Evolutionary conservation across 1,139 yeast genomes (phyloP).

Genomic region (Pichia sp.): DNA sequence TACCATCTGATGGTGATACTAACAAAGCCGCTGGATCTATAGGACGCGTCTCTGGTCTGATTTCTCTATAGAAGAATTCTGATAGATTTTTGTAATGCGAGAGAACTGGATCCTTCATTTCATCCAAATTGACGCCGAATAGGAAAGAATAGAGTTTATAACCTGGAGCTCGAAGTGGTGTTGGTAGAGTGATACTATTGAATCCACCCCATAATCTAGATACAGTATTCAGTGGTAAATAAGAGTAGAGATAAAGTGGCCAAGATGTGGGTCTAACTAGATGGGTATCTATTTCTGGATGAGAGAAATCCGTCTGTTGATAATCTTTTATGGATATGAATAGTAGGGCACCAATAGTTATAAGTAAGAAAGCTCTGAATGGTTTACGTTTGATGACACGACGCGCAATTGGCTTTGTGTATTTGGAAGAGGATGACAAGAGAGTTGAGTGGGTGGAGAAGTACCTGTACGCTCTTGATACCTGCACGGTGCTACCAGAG

Average conservation of each 20-base stretch:
- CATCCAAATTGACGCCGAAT: constrained; percentile 87
- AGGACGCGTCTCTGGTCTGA: constrained; percentile 77
- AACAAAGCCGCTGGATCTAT: constrained; percentile 54
- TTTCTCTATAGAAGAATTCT: constrained; percentile 83
- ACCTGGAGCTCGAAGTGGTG: constrained; percentile 83
- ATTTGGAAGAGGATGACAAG: not conserved
- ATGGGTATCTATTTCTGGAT: constrained; percentile 30
- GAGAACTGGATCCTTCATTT: constrained; percentile 79
- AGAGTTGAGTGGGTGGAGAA: not conserved
- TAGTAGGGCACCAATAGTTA: constrained; percentile 16
- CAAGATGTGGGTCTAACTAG: constrained; percentile 64
- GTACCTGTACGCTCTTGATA: not conserved
- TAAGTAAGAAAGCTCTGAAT: constrained; percentile 8
- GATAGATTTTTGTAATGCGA: constrained; percentile 69
- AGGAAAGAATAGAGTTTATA: constrained; percentile 67
- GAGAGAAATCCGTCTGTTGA: constrained; percentile 10
- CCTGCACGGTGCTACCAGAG: not conserved
- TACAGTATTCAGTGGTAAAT: constrained; percentile 84
- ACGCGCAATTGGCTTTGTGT: not conserved
- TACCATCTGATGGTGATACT: constrained; percentile 94
- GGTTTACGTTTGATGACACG: constrained; percentile 6
- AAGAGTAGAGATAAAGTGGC: constrained; percentile 83
- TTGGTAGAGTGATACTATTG: constrained; percentile 76
- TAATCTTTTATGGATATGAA: constrained; percentile 11
- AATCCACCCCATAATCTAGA: constrained; percentile 94